Evolutionary conservation across 176 grass and related monocot genomes (phyloP), one percentile per base, ranked within the genome.

Genomic region (Pontederia crassipes): DNA sequence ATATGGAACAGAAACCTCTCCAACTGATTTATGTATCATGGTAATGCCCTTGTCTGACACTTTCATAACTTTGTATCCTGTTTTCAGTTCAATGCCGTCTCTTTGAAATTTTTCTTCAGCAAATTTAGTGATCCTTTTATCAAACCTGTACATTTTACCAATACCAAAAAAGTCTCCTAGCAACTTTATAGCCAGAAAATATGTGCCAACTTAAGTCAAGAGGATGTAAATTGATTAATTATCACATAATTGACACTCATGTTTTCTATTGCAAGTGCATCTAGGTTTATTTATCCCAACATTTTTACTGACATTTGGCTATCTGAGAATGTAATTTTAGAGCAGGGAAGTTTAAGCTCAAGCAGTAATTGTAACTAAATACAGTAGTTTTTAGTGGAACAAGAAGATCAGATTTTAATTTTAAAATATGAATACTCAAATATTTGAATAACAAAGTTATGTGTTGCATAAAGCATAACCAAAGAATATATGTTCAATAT

Each of bases 1-100:
- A 52, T 92, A 98, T 71, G 93, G 88, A 28, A 98, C 70, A 62
- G 81, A 74, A 35, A 83, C 46, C 62, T 92, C 82, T 14, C 76
- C 87, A 66, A 66, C 46, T 4, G 67, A 73, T 68, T 72, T 62
- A 56, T 92, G 80, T 80, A 85, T 69, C 84, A 87, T 92, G 51
- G 84, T 92, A 62, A 98, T 92, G 58, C 35, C 72, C 61, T 88
- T 82, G 52, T 90, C 78, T 52, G 79, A 58, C 58, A 98, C 93
- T 68, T 90, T 87, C 45, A 98, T 81, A 70, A 98, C 93, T 57
- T 79, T 98, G 32, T 74, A 92, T 68, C 93, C 87, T 55, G 93
- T 97, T 82, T 91, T 97, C 65, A 98, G 81, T 77, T 92, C 74
- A 73, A 98, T 98, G 28, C 93, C 93, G 68, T 97, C 49, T 75